Percentiles rank a stretch among this genome's conserved stretches.
Conservation (phyloP, 768 basidiomycete species). For the Pisolithus albus region DNA sequence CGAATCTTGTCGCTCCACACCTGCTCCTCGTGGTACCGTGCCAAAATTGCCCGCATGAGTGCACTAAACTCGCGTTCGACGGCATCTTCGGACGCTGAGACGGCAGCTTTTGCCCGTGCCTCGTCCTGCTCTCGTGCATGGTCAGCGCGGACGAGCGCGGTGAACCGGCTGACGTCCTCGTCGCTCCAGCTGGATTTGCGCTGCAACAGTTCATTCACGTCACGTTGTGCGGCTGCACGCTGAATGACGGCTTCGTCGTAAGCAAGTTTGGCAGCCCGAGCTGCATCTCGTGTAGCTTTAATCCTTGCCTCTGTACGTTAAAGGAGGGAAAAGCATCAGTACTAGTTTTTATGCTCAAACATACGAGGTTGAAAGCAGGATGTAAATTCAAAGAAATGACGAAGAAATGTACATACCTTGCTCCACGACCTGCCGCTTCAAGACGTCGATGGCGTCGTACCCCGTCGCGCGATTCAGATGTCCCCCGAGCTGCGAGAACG, state of each 20-base stretch:
- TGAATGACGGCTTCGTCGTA: conserved; percentile 75
- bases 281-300: conserved; percentile 54
- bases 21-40: conserved; percentile 96
- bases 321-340: background rate
- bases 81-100: conserved; percentile 63
- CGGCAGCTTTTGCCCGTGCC: conserved; percentile 54
- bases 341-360: no score
- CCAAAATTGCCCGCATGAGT: conserved; percentile 83
- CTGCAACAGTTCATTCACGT: conserved; percentile 91
- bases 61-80: conserved; percentile 85
- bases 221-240: conserved; percentile 84
- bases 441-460: conserved; percentile 80
- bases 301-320: conserved; percentile 55
- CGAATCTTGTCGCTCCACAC: conserved; percentile 99
- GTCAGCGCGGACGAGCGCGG: conserved; percentile 83
- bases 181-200: conserved; percentile 95
- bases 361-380: no score
- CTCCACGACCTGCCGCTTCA: conserved; percentile 70
- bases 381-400: conserved; percentile 6
- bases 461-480: conserved; percentile 86
- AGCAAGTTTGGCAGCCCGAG: conserved; percentile 63
- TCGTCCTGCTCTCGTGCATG: conserved; percentile 84
- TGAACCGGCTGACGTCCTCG: conserved; percentile 80
- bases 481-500: conserved; percentile 67
- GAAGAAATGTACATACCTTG: conserved; percentile 52